A percentile compares a stretch with the other conserved stretches of the same genome.
Conservation (phyloP, 2,329 filamentous ascomycete genomes). For the Grosmannia clavigera region DNA sequence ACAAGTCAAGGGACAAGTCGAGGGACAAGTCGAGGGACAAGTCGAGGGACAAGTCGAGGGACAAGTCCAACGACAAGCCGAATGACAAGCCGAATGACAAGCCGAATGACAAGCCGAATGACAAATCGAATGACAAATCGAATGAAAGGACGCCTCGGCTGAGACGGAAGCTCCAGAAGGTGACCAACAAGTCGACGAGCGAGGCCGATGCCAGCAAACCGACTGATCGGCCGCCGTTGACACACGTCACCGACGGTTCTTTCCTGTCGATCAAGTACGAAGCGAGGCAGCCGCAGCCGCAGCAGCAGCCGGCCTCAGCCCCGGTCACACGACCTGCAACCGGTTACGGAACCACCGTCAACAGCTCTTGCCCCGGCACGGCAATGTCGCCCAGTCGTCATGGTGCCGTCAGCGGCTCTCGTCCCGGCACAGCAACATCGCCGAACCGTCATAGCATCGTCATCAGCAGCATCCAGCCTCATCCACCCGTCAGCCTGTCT, state of each 20-base stretch:
- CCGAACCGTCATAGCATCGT: neutral
- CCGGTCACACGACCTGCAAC: neutral
- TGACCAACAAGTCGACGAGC: conserved; percentile 13
- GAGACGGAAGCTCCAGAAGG: conserved; percentile 23
- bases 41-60: neutral
- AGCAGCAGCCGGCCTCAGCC: too few species aligned
- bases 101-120: neutral
- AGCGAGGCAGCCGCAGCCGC: neutral
- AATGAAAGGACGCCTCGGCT: conserved; percentile 12
- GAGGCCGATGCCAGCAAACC: neutral
- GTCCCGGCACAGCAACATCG: neutral
- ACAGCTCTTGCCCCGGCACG: neutral
- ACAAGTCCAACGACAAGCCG: neutral
- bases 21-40: neutral
- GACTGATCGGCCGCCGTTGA: conserved; percentile 4
- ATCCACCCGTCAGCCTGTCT: neutral
- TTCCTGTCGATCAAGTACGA: conserved; percentile 4
- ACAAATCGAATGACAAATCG: neutral
- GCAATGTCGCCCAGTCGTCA: neutral
- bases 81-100: neutral
- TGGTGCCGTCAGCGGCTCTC: neutral
- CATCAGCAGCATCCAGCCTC: neutral
- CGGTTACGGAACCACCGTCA: neutral
- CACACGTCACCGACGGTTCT: neutral
- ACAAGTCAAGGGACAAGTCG: neutral